Conservation (phyloP, 495 filamentous ascomycete genomes). For the Parathielavia appendiculata region DNA sequence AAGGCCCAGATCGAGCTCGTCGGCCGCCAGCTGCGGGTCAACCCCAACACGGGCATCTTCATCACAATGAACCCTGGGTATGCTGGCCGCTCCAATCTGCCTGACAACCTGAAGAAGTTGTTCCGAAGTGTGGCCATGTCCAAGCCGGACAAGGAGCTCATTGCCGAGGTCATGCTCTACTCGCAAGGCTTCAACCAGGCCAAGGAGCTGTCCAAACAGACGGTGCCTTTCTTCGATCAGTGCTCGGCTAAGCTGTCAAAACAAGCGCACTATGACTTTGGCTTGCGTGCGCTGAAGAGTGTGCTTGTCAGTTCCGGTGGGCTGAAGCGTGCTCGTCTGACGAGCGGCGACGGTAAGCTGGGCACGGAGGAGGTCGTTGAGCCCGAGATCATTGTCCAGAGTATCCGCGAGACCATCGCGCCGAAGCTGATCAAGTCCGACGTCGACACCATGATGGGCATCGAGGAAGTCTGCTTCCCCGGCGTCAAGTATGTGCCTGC, state of each 20-base stretch:
- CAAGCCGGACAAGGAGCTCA: conserved; percentile 98
- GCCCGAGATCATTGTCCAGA: conserved; percentile 98
- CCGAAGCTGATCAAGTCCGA: conserved; percentile 91
- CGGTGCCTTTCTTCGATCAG: conserved; percentile 94
- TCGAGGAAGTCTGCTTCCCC: conserved; percentile 84
- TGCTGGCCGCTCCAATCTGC: conserved; percentile 93
- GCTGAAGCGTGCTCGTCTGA: conserved; percentile 80
- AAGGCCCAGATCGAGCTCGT: conserved; percentile 89
- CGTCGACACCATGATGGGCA: conserved; percentile 77
- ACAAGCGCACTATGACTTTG: conserved; percentile 98
- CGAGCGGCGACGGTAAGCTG: conserved; percentile 47
- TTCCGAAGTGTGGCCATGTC: conserved; percentile 99
- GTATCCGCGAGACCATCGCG: conserved; percentile 95
- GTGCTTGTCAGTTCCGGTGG: conserved; percentile 96
- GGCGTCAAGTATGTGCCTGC: conserved; percentile 90
- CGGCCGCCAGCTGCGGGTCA: conserved; percentile 79
- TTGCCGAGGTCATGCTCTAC: conserved; percentile 98
- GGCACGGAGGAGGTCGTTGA: conserved; percentile 73
- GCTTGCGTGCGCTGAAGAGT: conserved; percentile 94
- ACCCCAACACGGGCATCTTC: conserved; percentile 93
- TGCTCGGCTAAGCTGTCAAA: conserved; percentile 78
- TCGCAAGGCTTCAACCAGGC: conserved; percentile 97
- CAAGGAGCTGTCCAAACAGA: conserved; percentile 85
- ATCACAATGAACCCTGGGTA: conserved; percentile 99
- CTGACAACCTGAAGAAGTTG: conserved; percentile 97